Conservation (phyloP, 345 rosid genomes). For the Eucalyptus curtisii region DNA sequence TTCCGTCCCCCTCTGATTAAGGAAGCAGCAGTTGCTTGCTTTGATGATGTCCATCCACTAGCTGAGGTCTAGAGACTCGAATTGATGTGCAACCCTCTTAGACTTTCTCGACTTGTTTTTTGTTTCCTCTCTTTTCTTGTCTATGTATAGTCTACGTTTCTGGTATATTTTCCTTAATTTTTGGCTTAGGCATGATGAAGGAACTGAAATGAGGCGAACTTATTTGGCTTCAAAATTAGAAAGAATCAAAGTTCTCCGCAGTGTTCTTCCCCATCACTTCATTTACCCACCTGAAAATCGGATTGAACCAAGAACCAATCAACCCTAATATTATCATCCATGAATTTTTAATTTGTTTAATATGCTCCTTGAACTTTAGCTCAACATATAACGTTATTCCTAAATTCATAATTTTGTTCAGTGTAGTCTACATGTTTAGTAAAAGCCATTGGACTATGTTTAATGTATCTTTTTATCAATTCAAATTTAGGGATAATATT, state of each 20-base stretch:
- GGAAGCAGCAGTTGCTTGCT: neutral
- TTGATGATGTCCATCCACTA: neutral
- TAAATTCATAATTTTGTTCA: fast-evolving
- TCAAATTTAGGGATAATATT: fast-evolving
- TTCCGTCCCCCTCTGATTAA: neutral
- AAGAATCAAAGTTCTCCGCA: fast-evolving
- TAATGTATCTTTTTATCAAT: fast-evolving
- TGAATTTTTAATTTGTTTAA: fast-evolving
- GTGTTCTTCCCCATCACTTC: fast-evolving
- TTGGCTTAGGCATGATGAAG: neutral
- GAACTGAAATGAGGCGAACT: neutral
- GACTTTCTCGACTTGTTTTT: neutral
- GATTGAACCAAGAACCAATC: fast-evolving
- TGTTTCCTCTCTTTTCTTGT: neutral
- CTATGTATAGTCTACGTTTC: neutral
- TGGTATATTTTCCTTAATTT: neutral
- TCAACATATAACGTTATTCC: fast-evolving
- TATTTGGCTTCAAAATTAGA: neutral
- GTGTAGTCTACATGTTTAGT: fast-evolving
- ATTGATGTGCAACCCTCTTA: neutral
- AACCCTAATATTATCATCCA: fast-evolving
- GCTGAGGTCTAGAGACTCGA: neutral
- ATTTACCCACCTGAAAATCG: no score
- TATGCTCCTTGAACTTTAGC: fast-evolving
- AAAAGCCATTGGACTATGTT: no score